Evolutionary conservation across 2,329 filamentous ascomycete genomes (phyloP).

Genomic region (Aspergillus sp.): DNA sequence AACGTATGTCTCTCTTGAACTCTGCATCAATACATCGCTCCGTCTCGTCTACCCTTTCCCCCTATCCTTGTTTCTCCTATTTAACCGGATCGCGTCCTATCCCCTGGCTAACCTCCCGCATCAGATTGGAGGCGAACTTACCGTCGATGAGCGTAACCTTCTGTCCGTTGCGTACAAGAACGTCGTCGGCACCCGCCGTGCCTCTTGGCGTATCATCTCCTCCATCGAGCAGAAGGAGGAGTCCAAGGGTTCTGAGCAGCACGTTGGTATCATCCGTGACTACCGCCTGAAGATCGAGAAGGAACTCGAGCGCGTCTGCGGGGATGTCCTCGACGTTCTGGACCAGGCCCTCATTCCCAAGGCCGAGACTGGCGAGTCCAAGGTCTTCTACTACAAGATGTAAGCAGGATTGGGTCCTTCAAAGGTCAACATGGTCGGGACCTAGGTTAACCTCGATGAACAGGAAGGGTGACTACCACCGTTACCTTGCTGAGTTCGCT

Average conservation of each 20-base stretch:
- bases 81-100: slow-evolving; percentile 6
- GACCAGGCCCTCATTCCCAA: slow-evolving; percentile 91
- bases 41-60: slow-evolving; percentile 7
- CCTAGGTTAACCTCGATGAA: slow-evolving; percentile 39
- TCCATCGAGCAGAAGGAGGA: slow-evolving; percentile 99
- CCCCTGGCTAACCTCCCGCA: slow-evolving; percentile 13
- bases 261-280: slow-evolving; percentile 87
- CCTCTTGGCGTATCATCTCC: slow-evolving; percentile 98
- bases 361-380: slow-evolving; percentile 93
- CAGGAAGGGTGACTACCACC: slow-evolving; percentile 99
- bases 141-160: slow-evolving; percentile 75
- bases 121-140: slow-evolving; percentile 60
- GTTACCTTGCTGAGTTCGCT: slow-evolving; percentile 95
- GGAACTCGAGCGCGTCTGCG: slow-evolving; percentile 95
- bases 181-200: slow-evolving; percentile 94
- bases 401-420: slow-evolving; percentile 75
- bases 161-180: slow-evolving; percentile 99
- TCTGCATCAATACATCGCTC: slow-evolving; percentile 3
- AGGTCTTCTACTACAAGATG: slow-evolving; percentile 99
- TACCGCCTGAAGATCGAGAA: slow-evolving; percentile 98
- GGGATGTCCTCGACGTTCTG: slow-evolving; percentile 93
- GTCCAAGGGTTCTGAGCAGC: slow-evolving; percentile 94
- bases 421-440: not conserved
- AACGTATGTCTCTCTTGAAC: slow-evolving; percentile 53
- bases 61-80: slow-evolving; percentile 4